Conservation (phyloP, 176 grass and related monocot genomes). For the Zoysia japonica region DNA sequence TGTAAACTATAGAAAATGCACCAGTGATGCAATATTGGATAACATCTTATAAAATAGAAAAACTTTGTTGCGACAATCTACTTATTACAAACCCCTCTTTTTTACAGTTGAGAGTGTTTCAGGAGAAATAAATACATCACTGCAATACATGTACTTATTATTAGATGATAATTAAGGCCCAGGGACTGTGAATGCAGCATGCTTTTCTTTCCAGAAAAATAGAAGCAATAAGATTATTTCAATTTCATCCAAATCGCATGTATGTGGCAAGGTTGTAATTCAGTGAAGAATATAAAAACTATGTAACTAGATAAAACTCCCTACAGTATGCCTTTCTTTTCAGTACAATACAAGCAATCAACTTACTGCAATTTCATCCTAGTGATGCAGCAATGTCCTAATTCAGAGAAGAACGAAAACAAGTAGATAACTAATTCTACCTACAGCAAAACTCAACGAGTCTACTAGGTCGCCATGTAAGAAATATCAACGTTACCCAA, state of each 20-base stretch:
- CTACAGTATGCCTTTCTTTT: background rate
- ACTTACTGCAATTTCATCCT: too few relatives aligned
- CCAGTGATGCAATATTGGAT: slow-evolving; percentile 7
- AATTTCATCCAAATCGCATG: background rate
- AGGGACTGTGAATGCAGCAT: background rate
- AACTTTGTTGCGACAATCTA: background rate
- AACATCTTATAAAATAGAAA: background rate
- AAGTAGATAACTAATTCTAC: background rate
- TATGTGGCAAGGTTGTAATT: background rate
- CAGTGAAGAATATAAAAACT: background rate
- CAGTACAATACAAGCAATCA: too few relatives aligned
- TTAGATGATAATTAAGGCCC: background rate
- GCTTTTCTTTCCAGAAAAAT: background rate
- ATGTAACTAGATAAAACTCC: background rate
- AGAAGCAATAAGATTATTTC: background rate
- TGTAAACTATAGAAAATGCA: slow-evolving; percentile 16
- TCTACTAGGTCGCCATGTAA: background rate
- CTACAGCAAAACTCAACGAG: background rate
- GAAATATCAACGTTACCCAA: background rate
- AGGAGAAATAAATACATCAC: background rate
- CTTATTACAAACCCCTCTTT: background rate
- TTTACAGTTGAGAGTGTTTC: background rate
- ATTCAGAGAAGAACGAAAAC: background rate
- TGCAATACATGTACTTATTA: background rate
- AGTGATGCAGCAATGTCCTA: too few relatives aligned